These are phyloP conservation scores for Atkinsonella hypoxylon DNA, from an alignment of 2,329 filamentous ascomycete genomes.

Conservation along the genomic window DNA sequence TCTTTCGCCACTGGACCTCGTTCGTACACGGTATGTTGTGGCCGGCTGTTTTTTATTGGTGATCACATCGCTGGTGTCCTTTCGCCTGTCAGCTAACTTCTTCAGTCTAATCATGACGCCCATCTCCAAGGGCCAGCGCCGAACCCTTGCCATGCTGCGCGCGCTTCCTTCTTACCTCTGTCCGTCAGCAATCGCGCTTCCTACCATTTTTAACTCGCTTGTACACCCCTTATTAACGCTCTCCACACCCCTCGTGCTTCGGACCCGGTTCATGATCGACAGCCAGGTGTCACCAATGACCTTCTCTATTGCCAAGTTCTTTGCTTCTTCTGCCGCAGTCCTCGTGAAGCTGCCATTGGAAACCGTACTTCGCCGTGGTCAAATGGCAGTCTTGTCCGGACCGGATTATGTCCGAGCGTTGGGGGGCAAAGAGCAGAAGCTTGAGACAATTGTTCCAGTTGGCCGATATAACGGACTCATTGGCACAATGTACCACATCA, in stretches of 20 bases:
- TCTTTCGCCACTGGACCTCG: slow-evolving; percentile 77
- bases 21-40: slow-evolving; percentile 52
- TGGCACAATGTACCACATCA: slow-evolving; percentile 84
- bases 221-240: slow-evolving; percentile 73
- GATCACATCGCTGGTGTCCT: not conserved
- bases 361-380: slow-evolving; percentile 79
- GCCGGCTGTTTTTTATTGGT: slow-evolving; percentile 20
- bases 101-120: slow-evolving; percentile 70
- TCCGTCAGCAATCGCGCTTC: slow-evolving; percentile 57
- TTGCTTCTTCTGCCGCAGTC: slow-evolving; percentile 67
- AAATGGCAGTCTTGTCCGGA: slow-evolving; percentile 58
- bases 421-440: slow-evolving; percentile 25
- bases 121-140: slow-evolving; percentile 59
- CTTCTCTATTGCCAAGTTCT: slow-evolving; percentile 74
- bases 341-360: slow-evolving; percentile 83
- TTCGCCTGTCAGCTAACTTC: slow-evolving; percentile 15
- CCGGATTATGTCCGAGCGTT: slow-evolving; percentile 39
- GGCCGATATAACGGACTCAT: slow-evolving; percentile 76
- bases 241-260: slow-evolving; percentile 73
- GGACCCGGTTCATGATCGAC: slow-evolving; percentile 75
- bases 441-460: slow-evolving; percentile 67
- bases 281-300: slow-evolving; percentile 67
- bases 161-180: slow-evolving; percentile 68
- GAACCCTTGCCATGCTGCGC: slow-evolving; percentile 66
- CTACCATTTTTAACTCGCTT: slow-evolving; percentile 78